phyloP scores from a whole-genome alignment of 169 alveolate species.

The Sarcocystis neurona region DNA sequence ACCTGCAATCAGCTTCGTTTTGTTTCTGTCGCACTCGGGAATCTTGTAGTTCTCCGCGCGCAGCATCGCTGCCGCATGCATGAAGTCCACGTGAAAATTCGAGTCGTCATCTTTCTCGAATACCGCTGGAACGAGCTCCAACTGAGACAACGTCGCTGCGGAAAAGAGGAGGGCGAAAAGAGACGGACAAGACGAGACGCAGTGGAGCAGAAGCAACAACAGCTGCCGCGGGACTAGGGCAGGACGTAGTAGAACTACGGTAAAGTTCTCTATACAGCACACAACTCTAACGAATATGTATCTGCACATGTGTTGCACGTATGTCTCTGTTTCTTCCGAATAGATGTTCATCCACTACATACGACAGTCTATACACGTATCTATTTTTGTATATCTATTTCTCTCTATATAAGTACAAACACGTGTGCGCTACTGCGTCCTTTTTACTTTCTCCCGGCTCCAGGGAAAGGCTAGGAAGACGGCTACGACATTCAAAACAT shows the following conservation, averaged over 20 bases:
- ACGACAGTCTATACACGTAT: background rate
- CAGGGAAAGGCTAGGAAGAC: no score
- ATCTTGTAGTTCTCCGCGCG: constrained; percentile 96
- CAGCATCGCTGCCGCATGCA: constrained; percentile 94
- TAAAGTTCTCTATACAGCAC: no score
- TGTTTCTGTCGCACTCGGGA: constrained; percentile 74
- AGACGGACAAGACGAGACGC: background rate
- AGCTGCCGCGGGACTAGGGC: no score
- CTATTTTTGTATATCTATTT: background rate
- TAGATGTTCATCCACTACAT: background rate
- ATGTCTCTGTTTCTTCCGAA: no score
- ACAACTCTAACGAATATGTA: no score
- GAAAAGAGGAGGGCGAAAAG: background rate
- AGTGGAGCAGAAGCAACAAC: background rate
- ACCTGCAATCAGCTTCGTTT: constrained; percentile 98
- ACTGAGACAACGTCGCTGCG: background rate
- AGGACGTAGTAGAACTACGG: no score
- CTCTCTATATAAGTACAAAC: background rate
- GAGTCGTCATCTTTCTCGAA: constrained; percentile 99
- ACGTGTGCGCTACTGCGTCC: background rate
- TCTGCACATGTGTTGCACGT: no score
- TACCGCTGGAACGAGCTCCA: constrained; percentile 72
- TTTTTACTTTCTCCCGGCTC: background rate
- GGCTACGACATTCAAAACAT: background rate
- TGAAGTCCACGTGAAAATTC: constrained; percentile 97